Evolutionary conservation across 1,139 yeast genomes (phyloP), one percentile per base, ranked within the genome.

Genomic region (Yamadazyma dendronema): DNA sequence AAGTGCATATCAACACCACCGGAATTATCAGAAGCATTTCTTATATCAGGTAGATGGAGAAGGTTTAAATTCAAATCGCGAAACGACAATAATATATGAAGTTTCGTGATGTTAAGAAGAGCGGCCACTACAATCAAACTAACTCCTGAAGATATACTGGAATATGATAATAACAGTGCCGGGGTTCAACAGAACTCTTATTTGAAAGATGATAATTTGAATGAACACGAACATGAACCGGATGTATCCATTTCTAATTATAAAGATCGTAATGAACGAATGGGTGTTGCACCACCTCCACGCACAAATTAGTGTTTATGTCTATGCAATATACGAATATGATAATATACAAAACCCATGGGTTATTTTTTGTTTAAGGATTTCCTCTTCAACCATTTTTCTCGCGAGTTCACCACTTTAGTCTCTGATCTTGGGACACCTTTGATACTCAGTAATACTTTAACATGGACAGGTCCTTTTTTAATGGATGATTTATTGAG

Each of bases 131-230:
- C 79, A 1, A 81, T 81, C 38, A 71, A 70, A 43, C 70, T 82
- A 36, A 79, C 84, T 0, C 83, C 84, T 0, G 86, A 80, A 43
- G 88, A 81, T 44, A 71, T 82, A 2, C 62, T 75, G 42, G 81
- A 72, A 37, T 81, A 77, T 46, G 87, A 81, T 43, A 84, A 80
- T 40, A 44, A 45, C 16, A 31, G 55, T 17, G 28, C 37, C 8
- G 35, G 37, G 14, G 37, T 37, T 8, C 42, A 37, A 16, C 33
- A 33, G 28, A 37, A 35, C 16, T 41, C 38, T n/a, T 42, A 46
- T 28, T 35, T 46, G 8, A 46, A 46, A 23, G 48, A 44, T 25
- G 50, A 47, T 11, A 37, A 43, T 19, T 28, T 47, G 14, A 24
- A 24, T n/a, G 22, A 19, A 7, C 48, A 47, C 29, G 52, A 48